Evolutionary conservation across 1,284 basidiomycete genomes (phyloP).

Genomic region (Ceratobasidium sp.): DNA sequence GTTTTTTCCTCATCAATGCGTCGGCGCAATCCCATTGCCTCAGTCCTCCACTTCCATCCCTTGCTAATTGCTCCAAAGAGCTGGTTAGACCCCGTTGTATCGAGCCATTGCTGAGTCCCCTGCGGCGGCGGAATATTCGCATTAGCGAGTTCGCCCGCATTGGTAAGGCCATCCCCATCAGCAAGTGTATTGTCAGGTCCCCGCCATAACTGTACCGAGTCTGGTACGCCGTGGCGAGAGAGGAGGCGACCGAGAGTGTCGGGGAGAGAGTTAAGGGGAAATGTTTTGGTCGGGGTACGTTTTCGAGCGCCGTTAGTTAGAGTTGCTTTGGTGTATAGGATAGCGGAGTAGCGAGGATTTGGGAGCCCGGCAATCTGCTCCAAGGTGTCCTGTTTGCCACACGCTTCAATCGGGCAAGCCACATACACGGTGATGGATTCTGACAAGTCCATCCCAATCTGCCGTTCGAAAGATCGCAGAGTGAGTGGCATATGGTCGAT

Average conservation of each 20-base stretch:
- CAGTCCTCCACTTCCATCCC: neutral
- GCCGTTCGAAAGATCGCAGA: neutral
- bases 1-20: neutral
- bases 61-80: neutral
- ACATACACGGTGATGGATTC: neutral
- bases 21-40: neutral
- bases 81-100: neutral
- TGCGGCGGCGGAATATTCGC: neutral
- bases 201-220: neutral
- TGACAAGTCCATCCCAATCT: conserved; percentile 14
- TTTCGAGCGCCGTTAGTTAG: neutral
- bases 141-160: no score
- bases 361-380: neutral
- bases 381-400: conserved; percentile 15
- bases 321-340: neutral
- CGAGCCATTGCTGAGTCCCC: neutral
- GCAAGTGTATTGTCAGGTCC: neutral
- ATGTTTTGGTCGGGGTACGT: neutral
- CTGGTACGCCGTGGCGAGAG: neutral
- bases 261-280: conserved; percentile 7
- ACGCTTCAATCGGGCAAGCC: neutral
- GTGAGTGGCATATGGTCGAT: neutral
- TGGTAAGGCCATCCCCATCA: no score
- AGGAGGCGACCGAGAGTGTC: neutral
- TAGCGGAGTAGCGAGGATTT: conserved; percentile 5